Evolutionary conservation across 2,329 filamentous ascomycete species (phyloP).

Genomic region (Botryotinia narcissicola): DNA sequence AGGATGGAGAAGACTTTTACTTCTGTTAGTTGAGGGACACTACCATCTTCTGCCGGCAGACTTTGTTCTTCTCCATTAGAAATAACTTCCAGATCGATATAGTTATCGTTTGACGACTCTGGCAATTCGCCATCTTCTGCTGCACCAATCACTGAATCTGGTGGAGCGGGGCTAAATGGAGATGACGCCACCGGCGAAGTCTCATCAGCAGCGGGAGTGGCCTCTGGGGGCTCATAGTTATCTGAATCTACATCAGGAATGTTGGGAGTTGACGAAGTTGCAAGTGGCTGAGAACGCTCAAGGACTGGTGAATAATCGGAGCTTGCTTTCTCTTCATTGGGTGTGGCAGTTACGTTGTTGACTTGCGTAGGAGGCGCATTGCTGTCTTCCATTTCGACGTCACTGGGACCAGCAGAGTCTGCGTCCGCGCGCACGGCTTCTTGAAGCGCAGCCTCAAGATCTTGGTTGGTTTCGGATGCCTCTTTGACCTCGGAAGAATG

Average conservation of each 20-base stretch:
- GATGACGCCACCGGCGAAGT: slow-evolving; percentile 37
- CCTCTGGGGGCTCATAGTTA: slow-evolving; percentile 55
- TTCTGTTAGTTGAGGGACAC: slow-evolving; percentile 27
- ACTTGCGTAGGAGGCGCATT: slow-evolving; percentile 26
- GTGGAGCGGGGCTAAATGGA: slow-evolving; percentile 44
- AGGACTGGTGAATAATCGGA: slow-evolving; percentile 32
- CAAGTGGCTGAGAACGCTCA: slow-evolving; percentile 21
- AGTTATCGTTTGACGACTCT: slow-evolving; percentile 23
- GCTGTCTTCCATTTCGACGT: slow-evolving; percentile 32
- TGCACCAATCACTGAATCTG: slow-evolving; percentile 34
- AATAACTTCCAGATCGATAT: slow-evolving; percentile 13
- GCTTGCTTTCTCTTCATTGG: slow-evolving; percentile 26
- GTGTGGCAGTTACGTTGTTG: slow-evolving; percentile 21
- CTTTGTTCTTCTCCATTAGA: slow-evolving; percentile 27
- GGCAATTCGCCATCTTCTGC: slow-evolving; percentile 17
- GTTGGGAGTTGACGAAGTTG: neutral
- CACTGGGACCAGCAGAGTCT: slow-evolving; percentile 26
- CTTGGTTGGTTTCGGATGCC: slow-evolving; percentile 24
- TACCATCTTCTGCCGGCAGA: slow-evolving; percentile 24
- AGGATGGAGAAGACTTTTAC: slow-evolving; percentile 29
- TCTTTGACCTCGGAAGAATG: slow-evolving; percentile 3
- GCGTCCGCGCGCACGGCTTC: slow-evolving; percentile 34
- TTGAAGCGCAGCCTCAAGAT: slow-evolving; percentile 34
- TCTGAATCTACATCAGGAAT: slow-evolving; percentile 43
- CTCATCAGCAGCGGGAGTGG: slow-evolving; percentile 31